Evolutionary conservation across 2,329 filamentous ascomycete genomes (phyloP).

Genomic region (Aspergillus vadensis): DNA sequence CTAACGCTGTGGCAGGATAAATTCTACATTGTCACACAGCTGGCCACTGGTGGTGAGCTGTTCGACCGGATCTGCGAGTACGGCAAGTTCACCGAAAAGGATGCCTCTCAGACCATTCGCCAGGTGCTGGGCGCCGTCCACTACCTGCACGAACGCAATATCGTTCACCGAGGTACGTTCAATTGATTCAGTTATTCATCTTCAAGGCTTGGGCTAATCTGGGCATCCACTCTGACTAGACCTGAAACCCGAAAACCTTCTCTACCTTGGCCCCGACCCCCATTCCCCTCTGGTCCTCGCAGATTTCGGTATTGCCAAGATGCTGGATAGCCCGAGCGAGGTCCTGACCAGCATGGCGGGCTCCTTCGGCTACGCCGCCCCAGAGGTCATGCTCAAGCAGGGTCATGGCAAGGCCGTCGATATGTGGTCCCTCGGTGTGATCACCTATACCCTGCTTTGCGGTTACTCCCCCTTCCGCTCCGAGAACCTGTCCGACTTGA

Average conservation of each 20-base stretch:
- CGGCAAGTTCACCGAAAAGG: constrained; percentile 97
- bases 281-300: constrained; percentile 88
- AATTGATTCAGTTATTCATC: background rate
- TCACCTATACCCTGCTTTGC: constrained; percentile 96
- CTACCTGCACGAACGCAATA: constrained; percentile 91
- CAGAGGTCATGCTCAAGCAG: constrained; percentile 96
- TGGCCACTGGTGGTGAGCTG: constrained; percentile 92
- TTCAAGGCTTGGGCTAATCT: background rate
- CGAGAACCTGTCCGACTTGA: constrained; percentile 87
- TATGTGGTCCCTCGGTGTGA: constrained; percentile 99
- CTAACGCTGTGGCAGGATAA: constrained; percentile 70
- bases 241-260: constrained; percentile 94
- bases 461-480: constrained; percentile 98
- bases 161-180: constrained; percentile 83
- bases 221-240: constrained; percentile 56
- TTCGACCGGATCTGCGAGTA: constrained; percentile 98
- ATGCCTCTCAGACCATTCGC: constrained; percentile 91
- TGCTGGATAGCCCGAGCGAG: constrained; percentile 86
- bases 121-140: constrained; percentile 91
- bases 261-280: constrained; percentile 78
- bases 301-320: constrained; percentile 98
- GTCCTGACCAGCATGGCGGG: constrained; percentile 98
- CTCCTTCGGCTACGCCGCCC: constrained; percentile 95
- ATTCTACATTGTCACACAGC: constrained; percentile 97
- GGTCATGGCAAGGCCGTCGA: constrained; percentile 98